A percentile compares a stretch with the other conserved stretches of the same genome.
These are phyloP conservation scores for Calonectria montana DNA, from an alignment of 2,329 filamentous ascomycete genomes.

Conservation along the genomic window DNA sequence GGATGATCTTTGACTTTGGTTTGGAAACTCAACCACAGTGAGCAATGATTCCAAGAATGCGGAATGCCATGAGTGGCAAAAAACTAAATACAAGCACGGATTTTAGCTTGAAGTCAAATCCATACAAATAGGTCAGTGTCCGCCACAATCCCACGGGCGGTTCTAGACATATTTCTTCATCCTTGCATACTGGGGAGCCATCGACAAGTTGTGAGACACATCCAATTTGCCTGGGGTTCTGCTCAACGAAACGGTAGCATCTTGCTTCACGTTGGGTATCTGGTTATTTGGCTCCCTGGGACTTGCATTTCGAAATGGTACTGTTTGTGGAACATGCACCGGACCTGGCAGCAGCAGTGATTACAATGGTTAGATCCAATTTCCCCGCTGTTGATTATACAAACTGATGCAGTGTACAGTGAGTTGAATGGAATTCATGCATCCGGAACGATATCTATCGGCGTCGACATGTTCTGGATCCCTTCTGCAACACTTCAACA, in stretches of 20 bases:
- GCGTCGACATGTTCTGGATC: background rate
- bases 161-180: background rate
- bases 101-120: background rate
- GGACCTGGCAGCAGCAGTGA: background rate
- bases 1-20: background rate
- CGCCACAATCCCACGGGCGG: background rate
- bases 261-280: background rate
- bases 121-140: background rate
- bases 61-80: too few relatives aligned
- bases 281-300: background rate
- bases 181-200: background rate
- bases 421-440: background rate
- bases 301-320: background rate
- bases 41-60: too few relatives aligned
- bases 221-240: background rate
- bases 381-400: rapidly evolving
- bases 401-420: background rate
- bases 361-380: background rate
- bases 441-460: background rate
- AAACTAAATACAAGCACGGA: too few relatives aligned
- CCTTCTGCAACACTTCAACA: background rate
- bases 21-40: too few relatives aligned
- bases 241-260: background rate
- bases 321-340: background rate
- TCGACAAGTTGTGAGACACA: too few relatives aligned